A percentile compares a stretch with the other conserved stretches of the same genome.
Evolutionary conservation across 2,329 filamentous ascomycete genomes (phyloP).

Genomic region (Grosmannia serpens): DNA sequence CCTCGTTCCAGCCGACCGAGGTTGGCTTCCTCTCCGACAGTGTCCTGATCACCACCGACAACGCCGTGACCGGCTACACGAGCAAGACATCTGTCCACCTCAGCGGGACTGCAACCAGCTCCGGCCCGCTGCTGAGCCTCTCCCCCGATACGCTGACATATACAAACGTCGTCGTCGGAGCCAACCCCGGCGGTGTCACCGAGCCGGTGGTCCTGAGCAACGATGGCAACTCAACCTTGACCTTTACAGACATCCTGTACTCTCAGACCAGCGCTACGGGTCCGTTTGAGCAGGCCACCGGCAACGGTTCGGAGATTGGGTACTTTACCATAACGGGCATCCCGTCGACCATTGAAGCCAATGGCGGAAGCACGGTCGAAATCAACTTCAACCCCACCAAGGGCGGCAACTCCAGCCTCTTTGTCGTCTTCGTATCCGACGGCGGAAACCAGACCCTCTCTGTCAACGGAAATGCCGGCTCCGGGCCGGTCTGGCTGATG

Average conservation of each 20-base stretch:
- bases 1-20: constrained; percentile 30
- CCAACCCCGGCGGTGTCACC: constrained; percentile 22
- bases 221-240: constrained; percentile 32
- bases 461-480: constrained; percentile 37
- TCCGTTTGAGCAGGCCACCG: constrained; percentile 25
- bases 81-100: constrained; percentile 33
- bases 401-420: constrained; percentile 37
- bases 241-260: constrained; percentile 31
- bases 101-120: constrained; percentile 36
- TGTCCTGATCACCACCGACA: constrained; percentile 36
- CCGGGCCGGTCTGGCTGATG: constrained; percentile 34
- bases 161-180: constrained; percentile 33
- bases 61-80: constrained; percentile 32
- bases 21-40: constrained; percentile 38
- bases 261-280: constrained; percentile 31
- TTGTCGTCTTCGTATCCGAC: constrained; percentile 32
- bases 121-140: constrained; percentile 31
- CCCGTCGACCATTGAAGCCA: constrained; percentile 30
- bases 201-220: constrained; percentile 38
- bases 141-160: constrained; percentile 38
- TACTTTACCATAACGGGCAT: constrained; percentile 37
- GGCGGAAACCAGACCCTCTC: constrained; percentile 38
- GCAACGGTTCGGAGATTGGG: constrained; percentile 26
- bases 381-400: constrained; percentile 34
- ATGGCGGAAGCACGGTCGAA: constrained; percentile 25